Base-by-base conservation (phyloP, 1,284 basidiomycete genomes). In the Trichosporon faecale region DNA sequence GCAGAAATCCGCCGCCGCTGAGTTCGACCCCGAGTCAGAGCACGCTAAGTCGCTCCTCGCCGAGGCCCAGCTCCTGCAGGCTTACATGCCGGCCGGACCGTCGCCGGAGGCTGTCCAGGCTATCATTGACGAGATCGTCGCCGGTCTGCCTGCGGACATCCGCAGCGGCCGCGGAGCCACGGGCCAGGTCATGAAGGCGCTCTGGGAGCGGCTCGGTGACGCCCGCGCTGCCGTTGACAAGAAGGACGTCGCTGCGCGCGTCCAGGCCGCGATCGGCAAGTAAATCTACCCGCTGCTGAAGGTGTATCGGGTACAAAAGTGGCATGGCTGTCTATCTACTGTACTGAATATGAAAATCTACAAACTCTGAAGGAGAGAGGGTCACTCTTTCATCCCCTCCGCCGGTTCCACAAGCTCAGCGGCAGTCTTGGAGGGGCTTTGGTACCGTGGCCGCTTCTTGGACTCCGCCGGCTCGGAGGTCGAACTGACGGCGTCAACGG, bases 161-260 rank as follows among this genome's bases (percentile, higher is more conserved):
- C 68, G 75, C 66, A 65, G 35, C 9, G 73, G 75, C 9, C 80
- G 78, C 65, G 71, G 76, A 16, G 78, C 73, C 2, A 75, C 78
- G 7, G 81, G 81, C 1, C 66, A 57, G 23, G 79, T 80, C 16
- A 76, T 83, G 75, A 78, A 77, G 70, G 69, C 70, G 29, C 67
- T 83, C n/a, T 78, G 79, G 79, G 79, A 81, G 70, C 76, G 77
- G 25, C 67, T 83, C 66, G 81, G 81, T 2, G 79, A 82, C 9
- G 71, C 71, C 7, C 76, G 77, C 66, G 77, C 70, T 2, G 70
- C 65, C 7, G 75, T 81, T 64, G 81, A 83, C 71, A 79, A 78
- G 76, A 83, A 83, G 72, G 78, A 81, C 49, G 75, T 81, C 5
- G 80, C 79, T 0, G 76, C 75, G 67, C 72, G 78, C 68, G 80